Conservation (phyloP, 805 yeast species). For the Hanseniaspora guilliermondii region DNA sequence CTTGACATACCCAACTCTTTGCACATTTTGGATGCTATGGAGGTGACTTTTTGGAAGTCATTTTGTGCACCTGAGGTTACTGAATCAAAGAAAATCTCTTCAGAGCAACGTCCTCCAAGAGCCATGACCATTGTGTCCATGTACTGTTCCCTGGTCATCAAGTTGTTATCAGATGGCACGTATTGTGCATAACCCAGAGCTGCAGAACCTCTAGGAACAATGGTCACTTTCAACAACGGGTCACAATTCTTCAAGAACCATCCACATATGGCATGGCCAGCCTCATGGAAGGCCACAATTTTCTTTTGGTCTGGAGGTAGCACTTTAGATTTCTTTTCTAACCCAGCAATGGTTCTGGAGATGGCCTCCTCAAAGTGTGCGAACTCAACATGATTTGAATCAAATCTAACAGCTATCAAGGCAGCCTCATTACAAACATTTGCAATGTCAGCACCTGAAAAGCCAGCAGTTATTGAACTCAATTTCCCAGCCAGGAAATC, state of each 20-base stretch:
- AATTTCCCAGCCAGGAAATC: conserved; percentile 65
- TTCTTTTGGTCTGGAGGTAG: conserved; percentile 75
- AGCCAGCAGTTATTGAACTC: conserved; percentile 95
- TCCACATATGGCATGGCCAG: conserved; percentile 98
- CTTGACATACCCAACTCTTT: conserved; percentile 82
- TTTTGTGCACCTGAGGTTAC: conserved; percentile 94
- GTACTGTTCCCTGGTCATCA: conserved; percentile 65
- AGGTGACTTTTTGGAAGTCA: conserved; percentile 91
- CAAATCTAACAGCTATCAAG: conserved; percentile 81
- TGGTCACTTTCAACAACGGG: conserved; percentile 87
- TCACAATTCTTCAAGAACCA: conserved; percentile 89
- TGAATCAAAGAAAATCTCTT: conserved; percentile 81
- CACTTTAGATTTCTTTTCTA: conserved; percentile 78
- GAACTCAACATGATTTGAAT: conserved; percentile 55
- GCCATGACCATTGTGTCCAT: conserved; percentile 92
- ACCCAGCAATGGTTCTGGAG: conserved; percentile 92
- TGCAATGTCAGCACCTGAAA: conserved; percentile 96
- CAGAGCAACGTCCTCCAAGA: conserved; percentile 92
- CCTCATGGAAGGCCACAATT: conserved; percentile 94
- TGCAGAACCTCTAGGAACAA: conserved; percentile 93
- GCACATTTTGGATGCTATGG: conserved; percentile 89
- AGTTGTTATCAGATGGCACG: conserved; percentile 81
- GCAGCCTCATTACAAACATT: conserved; percentile 97
- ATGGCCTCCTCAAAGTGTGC: conserved; percentile 89
- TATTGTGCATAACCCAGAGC: conserved; percentile 97